Evolutionary conservation across 2,329 filamentous ascomycete species (phyloP), one percentile per base, ranked within the genome.

Genomic region (Ceratocystis albifundus): DNA sequence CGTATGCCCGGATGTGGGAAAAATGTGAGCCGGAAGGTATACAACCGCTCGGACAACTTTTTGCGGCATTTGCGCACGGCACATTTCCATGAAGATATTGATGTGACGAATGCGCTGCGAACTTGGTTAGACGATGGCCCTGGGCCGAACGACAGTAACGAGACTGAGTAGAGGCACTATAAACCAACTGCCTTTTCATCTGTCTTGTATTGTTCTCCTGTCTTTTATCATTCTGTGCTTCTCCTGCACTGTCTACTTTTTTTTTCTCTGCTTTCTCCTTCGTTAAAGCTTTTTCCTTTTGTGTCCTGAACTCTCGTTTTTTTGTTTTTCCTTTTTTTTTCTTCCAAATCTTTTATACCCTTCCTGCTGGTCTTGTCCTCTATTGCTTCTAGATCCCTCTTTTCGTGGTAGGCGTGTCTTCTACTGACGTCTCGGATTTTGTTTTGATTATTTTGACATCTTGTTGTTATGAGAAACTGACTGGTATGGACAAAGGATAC

Each of bases 1-100:
- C 70, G 67, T 25, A 68, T 72, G 41, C 44, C 66, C n/a, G 70
- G 70, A n/a, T 72, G 71, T 68, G 69, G 68, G 22, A 72, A 72
- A 66, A 69, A 71, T 59, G 67, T 67, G 66, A 70, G 65, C 44
- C 69, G 69, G 5, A 71, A 72, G 65, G 68, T 72, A 30, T 72
- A 72, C 63, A 72, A 72, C 65, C 70, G 71, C 15, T 69, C 69
- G 25, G 71, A 72, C 68, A 72, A 72, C 69, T 72, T 72, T 59
- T 62, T 70, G 32, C 65, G 71, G 10, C 71, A 72, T 64, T 67
- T 72, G 28, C 67, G 69, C 61, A 71, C 69, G 45, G 69, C 69
- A 61, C 71, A 72, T 64, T 63, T 64, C 48, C 67, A 62, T 28
- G 50, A 64, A 1, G 64, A 67, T 12, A 68, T 68, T 46, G 67